Evolutionary conservation across 2,329 filamentous ascomycete genomes (phyloP).

Genomic region (Cadophora gregata): DNA sequence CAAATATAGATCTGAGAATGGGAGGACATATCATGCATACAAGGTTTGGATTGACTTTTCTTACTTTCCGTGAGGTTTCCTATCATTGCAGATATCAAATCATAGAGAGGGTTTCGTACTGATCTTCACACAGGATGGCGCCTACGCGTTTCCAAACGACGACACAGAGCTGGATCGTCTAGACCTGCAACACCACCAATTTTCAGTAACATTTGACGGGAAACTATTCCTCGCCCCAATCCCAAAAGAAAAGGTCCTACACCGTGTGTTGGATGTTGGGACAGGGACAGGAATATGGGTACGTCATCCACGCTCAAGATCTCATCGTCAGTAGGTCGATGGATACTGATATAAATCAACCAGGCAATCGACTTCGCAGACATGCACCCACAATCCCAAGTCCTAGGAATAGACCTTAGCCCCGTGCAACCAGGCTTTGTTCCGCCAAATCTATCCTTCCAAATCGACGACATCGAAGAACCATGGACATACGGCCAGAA

Average conservation of each 20-base stretch:
- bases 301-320: background rate
- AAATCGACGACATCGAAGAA: conserved; percentile 63
- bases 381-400: conserved; percentile 33
- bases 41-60: background rate
- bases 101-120: too few relatives aligned
- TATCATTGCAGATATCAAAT: too few relatives aligned
- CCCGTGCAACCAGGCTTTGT: conserved; percentile 52
- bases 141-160: conserved; percentile 27
- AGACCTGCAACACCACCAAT: conserved; percentile 49
- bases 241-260: conserved; percentile 30
- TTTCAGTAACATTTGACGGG: conserved; percentile 44
- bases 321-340: background rate
- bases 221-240: conserved; percentile 43
- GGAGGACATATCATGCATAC: conserved; percentile 45
- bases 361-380: conserved; percentile 22
- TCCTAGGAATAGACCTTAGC: conserved; percentile 48
- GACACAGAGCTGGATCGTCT: conserved; percentile 31
- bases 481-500: conserved; percentile 60
- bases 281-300: conserved; percentile 28
- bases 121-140: conserved; percentile 14
- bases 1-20: conserved; percentile 47
- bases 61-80: too few relatives aligned
- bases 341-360: background rate
- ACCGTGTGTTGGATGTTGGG: conserved; percentile 28
- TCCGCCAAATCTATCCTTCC: conserved; percentile 59